Evolutionary conservation across 371 early-diverging fungal species (phyloP).

Genomic region (Zopfochytrium polystomum): DNA sequence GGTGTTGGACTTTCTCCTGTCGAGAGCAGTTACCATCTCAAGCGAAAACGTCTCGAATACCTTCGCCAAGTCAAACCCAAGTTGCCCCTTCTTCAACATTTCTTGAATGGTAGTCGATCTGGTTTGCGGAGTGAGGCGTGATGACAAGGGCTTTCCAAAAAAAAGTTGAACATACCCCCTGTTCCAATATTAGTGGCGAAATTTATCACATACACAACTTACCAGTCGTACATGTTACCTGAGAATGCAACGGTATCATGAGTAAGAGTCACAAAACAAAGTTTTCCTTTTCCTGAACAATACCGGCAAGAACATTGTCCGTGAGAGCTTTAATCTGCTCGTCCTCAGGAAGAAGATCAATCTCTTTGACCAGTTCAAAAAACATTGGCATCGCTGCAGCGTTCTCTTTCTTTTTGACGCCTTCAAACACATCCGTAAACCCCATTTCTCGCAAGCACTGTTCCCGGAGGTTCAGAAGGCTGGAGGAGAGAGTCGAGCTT

Average conservation of each 20-base stretch:
- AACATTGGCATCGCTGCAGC: constrained; percentile 52
- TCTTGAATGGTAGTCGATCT: constrained; percentile 37
- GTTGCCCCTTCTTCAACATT: constrained; percentile 48
- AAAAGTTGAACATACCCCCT: not conserved
- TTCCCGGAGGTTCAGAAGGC: constrained; percentile 66
- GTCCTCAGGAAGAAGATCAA: constrained; percentile 42
- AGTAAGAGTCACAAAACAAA: not conserved
- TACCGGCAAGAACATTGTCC: constrained; percentile 61
- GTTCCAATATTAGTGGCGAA: too few species aligned
- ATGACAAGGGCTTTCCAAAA: too few species aligned
- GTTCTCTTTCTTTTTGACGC: constrained; percentile 61
- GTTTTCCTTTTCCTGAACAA: not conserved
- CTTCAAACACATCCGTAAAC: constrained; percentile 63
- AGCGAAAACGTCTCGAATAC: constrained; percentile 17
- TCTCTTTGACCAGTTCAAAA: constrained; percentile 36
- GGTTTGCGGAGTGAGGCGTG: too few species aligned
- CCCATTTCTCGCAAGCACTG: constrained; percentile 73
- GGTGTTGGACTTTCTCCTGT: constrained; percentile 38
- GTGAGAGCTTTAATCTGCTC: constrained; percentile 45
- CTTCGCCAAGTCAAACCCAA: constrained; percentile 56
- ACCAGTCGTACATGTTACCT: constrained; percentile 79
- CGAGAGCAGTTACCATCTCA: not conserved
- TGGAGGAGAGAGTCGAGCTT: constrained; percentile 52
- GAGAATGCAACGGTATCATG: not conserved
- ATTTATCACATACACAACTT: not conserved